phyloP scores from a whole-genome alignment of 2,329 filamentous ascomycete genomes.

The Periconia sp. region DNA sequence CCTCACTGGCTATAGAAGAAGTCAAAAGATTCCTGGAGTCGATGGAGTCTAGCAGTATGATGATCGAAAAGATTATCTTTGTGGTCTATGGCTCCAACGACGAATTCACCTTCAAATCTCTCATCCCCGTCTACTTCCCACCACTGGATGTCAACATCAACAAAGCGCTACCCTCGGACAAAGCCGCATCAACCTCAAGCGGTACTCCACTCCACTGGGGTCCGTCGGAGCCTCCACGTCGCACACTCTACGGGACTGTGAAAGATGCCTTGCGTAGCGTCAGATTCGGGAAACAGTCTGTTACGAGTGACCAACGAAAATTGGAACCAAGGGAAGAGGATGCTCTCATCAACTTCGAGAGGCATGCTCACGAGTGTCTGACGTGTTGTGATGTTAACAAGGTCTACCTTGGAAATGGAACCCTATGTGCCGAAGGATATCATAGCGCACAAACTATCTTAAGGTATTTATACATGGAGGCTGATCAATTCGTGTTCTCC shows the following conservation, averaged over 20 bases:
- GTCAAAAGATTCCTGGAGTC: constrained; percentile 38
- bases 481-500: constrained; percentile 26
- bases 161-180: constrained; percentile 11
- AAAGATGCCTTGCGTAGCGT: constrained; percentile 30
- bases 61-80: constrained; percentile 38
- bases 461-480: constrained; percentile 27
- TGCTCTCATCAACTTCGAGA: constrained; percentile 31
- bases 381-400: constrained; percentile 25
- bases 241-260: constrained; percentile 25
- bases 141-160: constrained; percentile 22
- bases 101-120: constrained; percentile 37
- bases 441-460: constrained; percentile 24
- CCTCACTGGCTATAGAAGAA: constrained; percentile 41
- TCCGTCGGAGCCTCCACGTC: constrained; percentile 12
- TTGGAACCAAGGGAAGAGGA: constrained; percentile 15
- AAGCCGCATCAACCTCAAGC: background rate
- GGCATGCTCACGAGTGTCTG: constrained; percentile 29
- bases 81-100: constrained; percentile 37
- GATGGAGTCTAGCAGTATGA: constrained; percentile 15
- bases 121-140: constrained; percentile 41
- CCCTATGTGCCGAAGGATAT: constrained; percentile 31
- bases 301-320: constrained; percentile 7
- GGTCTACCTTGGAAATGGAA: constrained; percentile 23
- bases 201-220: background rate
- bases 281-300: constrained; percentile 24